Evolutionary conservation across 345 rosid species (phyloP).

Genomic region (Cochlearia excelsa): DNA sequence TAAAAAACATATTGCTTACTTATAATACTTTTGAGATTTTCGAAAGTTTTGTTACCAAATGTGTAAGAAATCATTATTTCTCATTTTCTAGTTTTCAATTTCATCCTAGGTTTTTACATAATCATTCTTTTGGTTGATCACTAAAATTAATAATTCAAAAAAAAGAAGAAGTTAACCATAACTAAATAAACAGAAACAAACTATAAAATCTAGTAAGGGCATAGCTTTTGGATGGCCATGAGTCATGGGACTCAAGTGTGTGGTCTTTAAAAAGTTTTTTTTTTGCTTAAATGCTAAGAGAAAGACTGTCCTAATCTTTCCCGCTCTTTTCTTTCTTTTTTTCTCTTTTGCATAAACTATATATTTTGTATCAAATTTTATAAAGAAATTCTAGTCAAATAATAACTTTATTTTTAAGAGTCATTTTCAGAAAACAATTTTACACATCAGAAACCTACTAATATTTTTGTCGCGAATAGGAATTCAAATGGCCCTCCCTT

Average conservation of each 20-base stretch:
- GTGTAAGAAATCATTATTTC: too few species aligned
- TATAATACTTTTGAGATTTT: too few species aligned
- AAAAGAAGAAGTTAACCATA: background rate
- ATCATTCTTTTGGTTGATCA: too few species aligned
- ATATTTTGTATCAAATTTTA: constrained; percentile 3
- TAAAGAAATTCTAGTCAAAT: too few species aligned
- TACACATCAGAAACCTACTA: constrained; percentile 42
- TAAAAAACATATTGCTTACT: too few species aligned
- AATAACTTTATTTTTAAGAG: constrained; percentile 18
- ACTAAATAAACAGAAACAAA: constrained; percentile 36
- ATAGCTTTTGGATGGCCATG: constrained; percentile 23
- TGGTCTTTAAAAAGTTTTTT: constrained; percentile 14
- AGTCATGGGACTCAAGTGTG: constrained; percentile 27
- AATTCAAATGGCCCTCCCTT: constrained; percentile 24
- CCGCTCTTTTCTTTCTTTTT: constrained; percentile 3
- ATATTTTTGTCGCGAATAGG: constrained; percentile 27
- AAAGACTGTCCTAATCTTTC: constrained; percentile 14
- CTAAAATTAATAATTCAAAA: too few species aligned
- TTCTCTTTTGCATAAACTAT: background rate
- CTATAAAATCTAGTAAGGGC: constrained; percentile 9
- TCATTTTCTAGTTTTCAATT: too few species aligned
- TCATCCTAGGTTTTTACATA: too few species aligned
- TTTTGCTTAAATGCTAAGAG: constrained; percentile 36
- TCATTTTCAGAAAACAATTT: constrained; percentile 32
- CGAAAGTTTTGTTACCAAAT: too few species aligned